A percentile compares a stretch with the other conserved stretches of the same genome.
These are phyloP conservation scores for Calocybe indica DNA, from an alignment of 768 basidiomycete species.

Conservation along the genomic window DNA sequence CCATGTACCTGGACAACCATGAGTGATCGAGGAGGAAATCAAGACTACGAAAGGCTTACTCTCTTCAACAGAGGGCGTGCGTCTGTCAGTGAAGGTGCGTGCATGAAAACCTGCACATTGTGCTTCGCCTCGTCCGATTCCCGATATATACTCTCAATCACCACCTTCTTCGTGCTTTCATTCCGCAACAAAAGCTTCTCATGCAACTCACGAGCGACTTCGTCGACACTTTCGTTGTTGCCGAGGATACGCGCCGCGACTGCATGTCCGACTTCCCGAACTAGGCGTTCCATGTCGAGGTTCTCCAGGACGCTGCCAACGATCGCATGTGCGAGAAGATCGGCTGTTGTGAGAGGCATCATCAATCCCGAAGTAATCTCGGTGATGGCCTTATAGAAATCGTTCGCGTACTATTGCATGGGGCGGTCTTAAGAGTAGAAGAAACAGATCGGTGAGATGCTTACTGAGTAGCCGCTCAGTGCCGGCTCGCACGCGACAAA, in stretches of 20 bases:
- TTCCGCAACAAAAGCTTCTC: conserved; percentile 86
- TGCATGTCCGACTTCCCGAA: conserved; percentile 89
- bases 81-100: conserved; percentile 61
- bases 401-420: conserved; percentile 70
- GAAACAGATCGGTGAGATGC: conserved; percentile 18
- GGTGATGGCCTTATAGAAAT: conserved; percentile 92
- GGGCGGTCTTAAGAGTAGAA: background rate
- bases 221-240: conserved; percentile 93
- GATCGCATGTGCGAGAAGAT: conserved; percentile 91
- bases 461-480: conserved; percentile 83
- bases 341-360: conserved; percentile 93
- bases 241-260: conserved; percentile 90
- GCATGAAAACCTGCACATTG: conserved; percentile 83
- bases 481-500: conserved; percentile 99
- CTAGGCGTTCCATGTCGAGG: conserved; percentile 95
- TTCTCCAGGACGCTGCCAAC: conserved; percentile 96
- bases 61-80: conserved; percentile 76
- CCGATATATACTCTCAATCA: conserved; percentile 94
- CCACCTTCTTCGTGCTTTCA: conserved; percentile 95
- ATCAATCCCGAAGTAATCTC: conserved; percentile 92
- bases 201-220: conserved; percentile 91
- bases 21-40: conserved; percentile 7
- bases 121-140: conserved; percentile 85
- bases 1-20: conserved; percentile 64
- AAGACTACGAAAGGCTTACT: conserved; percentile 36